Evolutionary conservation across 2,329 filamentous ascomycete species (phyloP).

Genomic region (Verruconis gallopava): DNA sequence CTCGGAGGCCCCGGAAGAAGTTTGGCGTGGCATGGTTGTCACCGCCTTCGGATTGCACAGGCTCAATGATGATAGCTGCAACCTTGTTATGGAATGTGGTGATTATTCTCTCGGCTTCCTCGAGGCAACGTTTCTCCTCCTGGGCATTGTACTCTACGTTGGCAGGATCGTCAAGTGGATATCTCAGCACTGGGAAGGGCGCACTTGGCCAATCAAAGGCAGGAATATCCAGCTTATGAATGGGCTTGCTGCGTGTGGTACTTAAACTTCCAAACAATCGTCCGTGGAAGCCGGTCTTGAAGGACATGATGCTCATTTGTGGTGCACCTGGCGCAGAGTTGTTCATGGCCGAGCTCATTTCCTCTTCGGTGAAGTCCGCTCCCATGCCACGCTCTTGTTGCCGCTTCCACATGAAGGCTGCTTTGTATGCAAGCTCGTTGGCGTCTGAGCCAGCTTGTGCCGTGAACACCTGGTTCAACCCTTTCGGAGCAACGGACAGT

Average conservation of each 20-base stretch:
- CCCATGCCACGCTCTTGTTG: constrained; percentile 64
- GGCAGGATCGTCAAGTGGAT: constrained; percentile 56
- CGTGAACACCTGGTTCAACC: constrained; percentile 80
- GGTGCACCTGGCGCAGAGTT: constrained; percentile 71
- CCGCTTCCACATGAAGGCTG: constrained; percentile 84
- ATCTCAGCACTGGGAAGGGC: constrained; percentile 73
- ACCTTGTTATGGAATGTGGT: constrained; percentile 66
- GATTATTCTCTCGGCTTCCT: constrained; percentile 73
- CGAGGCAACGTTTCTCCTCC: constrained; percentile 68
- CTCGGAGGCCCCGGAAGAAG: constrained; percentile 78
- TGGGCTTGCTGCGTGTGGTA: constrained; percentile 82
- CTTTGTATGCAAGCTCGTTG: constrained; percentile 91
- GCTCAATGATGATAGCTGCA: constrained; percentile 74
- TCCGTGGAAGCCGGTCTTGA: constrained; percentile 81
- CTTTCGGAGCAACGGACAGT: constrained; percentile 69
- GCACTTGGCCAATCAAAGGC: constrained; percentile 93
- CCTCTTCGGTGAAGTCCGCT: constrained; percentile 67
- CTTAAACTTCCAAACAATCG: constrained; percentile 78
- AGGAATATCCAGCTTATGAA: constrained; percentile 90
- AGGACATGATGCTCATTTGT: constrained; percentile 72
- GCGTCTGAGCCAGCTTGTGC: constrained; percentile 81
- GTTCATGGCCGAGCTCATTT: constrained; percentile 62
- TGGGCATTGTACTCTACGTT: constrained; percentile 68
- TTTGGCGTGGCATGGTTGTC: constrained; percentile 83
- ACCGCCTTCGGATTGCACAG: constrained; percentile 85